phyloP scores from a whole-genome alignment of 2,329 filamentous ascomycete species.

The Leptodontidium sp. region DNA sequence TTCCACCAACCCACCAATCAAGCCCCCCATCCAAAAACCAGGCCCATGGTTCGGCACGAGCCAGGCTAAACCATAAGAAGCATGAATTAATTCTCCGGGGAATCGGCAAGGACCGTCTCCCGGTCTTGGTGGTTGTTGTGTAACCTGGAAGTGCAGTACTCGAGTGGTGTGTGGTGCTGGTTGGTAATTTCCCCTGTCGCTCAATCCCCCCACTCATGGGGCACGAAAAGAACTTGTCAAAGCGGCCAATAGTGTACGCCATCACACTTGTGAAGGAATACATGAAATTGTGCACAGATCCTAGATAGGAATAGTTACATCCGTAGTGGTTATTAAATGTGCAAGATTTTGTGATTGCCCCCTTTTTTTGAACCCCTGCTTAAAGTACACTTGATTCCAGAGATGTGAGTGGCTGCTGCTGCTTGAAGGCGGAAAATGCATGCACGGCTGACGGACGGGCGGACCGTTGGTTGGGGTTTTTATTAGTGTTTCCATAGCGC shows the following conservation, averaged over 20 bases:
- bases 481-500: background rate
- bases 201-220: background rate
- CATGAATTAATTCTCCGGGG: slow-evolving; percentile 28
- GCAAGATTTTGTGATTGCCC: slow-evolving; percentile 19
- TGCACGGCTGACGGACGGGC: background rate
- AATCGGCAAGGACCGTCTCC: slow-evolving; percentile 21
- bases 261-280: slow-evolving; percentile 23
- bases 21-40: slow-evolving; percentile 3
- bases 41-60: slow-evolving; percentile 15
- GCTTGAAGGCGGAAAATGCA: slow-evolving; percentile 1
- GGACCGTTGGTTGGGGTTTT: background rate
- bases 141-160: no score
- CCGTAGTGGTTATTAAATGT: no score
- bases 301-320: background rate
- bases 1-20: slow-evolving; percentile 3
- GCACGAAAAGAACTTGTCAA: background rate
- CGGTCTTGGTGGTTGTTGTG: background rate
- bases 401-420: background rate
- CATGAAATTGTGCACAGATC: slow-evolving; percentile 8
- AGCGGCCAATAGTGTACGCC: slow-evolving; percentile 13
- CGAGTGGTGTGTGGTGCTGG: no score
- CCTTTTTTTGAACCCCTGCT: slow-evolving; percentile 16
- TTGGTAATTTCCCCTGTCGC: background rate
- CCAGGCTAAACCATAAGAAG: slow-evolving; percentile 4
- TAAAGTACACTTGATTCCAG: background rate